These are phyloP conservation scores for Phialophora tarda DNA, from an alignment of 2,329 filamentous ascomycete species.

Conservation along the genomic window DNA sequence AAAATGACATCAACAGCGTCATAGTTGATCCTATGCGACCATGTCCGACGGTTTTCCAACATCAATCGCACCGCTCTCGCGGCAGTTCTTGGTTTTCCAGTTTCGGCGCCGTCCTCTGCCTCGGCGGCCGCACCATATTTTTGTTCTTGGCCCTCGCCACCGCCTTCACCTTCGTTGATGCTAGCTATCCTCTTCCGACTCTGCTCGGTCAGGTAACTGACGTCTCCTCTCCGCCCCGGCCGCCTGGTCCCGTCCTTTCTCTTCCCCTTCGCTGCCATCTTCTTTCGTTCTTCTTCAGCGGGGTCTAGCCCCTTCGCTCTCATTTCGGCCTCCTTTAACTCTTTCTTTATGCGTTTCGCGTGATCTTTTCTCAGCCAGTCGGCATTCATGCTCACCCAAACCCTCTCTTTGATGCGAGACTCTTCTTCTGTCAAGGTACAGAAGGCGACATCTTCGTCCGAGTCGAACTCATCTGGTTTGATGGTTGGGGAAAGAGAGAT, in stretches of 20 bases:
- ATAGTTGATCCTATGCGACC: constrained; percentile 39
- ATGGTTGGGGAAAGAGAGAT: constrained; percentile 57
- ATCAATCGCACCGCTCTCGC: constrained; percentile 36
- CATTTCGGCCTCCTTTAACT: constrained; percentile 62
- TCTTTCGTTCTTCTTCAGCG: constrained; percentile 38
- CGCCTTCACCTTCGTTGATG: constrained; percentile 4
- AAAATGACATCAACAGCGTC: constrained; percentile 37
- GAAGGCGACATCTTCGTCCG: constrained; percentile 84
- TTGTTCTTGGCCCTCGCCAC: constrained; percentile 13
- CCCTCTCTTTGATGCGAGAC: constrained; percentile 79
- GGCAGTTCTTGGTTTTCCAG: constrained; percentile 27
- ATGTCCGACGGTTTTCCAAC: constrained; percentile 38
- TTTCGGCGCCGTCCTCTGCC: constrained; percentile 11
- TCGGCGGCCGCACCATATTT: constrained; percentile 12
- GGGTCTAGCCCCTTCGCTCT: constrained; percentile 45
- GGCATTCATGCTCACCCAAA: constrained; percentile 95
- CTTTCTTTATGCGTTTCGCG: constrained; percentile 77
- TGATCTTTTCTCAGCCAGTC: constrained; percentile 89
- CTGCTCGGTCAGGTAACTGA: constrained; percentile 55
- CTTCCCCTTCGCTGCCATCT: constrained; percentile 48
- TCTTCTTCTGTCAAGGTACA: constrained; percentile 78
- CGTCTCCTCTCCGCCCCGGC: constrained; percentile 54
- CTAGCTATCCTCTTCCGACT: constrained; percentile 8
- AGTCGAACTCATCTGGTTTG: constrained; percentile 76
- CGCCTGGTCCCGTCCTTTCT: constrained; percentile 53